Evolutionary conservation across 208 protist genomes (phyloP).

Genomic region (Acanthamoeba sp.): DNA sequence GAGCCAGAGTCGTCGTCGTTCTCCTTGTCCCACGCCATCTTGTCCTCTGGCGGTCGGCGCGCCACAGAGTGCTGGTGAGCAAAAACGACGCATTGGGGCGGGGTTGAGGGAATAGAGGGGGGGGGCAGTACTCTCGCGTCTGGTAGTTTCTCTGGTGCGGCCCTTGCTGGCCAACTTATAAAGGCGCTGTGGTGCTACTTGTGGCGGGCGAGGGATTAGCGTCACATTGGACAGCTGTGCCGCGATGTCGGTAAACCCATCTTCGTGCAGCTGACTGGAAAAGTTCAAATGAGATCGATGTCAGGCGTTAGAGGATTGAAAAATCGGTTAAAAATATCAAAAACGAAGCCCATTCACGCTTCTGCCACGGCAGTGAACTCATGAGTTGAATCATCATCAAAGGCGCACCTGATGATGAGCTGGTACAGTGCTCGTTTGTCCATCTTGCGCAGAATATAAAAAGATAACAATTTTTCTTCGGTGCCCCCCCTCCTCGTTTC

Average conservation of each 20-base stretch:
- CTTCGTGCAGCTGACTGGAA: conserved; percentile 56
- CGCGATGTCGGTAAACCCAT: conserved; percentile 18
- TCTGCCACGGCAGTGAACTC: too few relatives aligned
- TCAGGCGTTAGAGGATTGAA: too few relatives aligned
- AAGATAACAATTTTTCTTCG: too few relatives aligned
- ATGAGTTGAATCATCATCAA: too few relatives aligned
- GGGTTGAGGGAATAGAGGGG: not conserved
- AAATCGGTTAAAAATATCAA: not conserved
- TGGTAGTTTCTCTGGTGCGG: not conserved
- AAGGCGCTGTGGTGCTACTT: not conserved
- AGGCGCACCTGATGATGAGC: conserved; percentile 32
- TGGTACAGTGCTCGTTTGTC: conserved; percentile 14
- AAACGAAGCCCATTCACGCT: not conserved
- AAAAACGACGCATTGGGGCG: not conserved
- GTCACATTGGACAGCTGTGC: not conserved
- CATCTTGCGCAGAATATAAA: not conserved
- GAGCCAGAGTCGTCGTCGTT: not conserved
- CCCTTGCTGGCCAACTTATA: not conserved
- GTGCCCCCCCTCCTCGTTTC: too few relatives aligned
- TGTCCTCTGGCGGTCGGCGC: not conserved
- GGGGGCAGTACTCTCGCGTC: not conserved
- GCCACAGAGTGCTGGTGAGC: not conserved
- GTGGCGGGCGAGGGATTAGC: not conserved
- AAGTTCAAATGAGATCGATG: too few relatives aligned
- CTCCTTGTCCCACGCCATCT: not conserved